These are phyloP conservation scores for Fusarium subglutinans DNA, from an alignment of 2,329 filamentous ascomycete species.

Conservation along the genomic window DNA sequence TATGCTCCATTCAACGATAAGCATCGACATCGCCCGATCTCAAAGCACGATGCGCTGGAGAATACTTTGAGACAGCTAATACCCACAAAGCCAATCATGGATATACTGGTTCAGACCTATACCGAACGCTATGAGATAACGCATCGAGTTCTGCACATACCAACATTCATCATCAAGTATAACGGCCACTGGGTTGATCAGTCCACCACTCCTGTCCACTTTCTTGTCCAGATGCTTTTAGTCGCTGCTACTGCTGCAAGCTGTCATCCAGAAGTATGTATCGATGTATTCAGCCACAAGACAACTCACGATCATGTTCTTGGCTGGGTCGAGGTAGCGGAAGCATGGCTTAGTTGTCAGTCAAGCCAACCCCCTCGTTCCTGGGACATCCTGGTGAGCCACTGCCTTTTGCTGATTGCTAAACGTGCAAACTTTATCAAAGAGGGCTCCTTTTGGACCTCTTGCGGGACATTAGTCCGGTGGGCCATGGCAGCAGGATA, in stretches of 20 bases:
- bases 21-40: no score
- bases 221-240: not conserved
- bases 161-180: not conserved
- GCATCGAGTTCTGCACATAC: not conserved
- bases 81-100: not conserved
- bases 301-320: not conserved
- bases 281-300: not conserved
- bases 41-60: not conserved
- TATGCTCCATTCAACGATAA: not conserved
- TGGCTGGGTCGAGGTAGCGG: fast-evolving
- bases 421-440: not conserved
- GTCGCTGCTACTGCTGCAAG: not conserved
- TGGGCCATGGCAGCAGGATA: not conserved
- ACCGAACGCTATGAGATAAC: not conserved
- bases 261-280: not conserved
- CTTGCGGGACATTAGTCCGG: fast-evolving
- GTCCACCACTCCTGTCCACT: not conserved
- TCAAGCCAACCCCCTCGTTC: not conserved
- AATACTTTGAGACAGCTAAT: not conserved
- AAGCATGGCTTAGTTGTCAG: not conserved
- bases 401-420: not conserved
- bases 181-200: not conserved
- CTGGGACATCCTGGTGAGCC: not conserved
- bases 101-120: not conserved
- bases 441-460: not conserved